Evolutionary conservation across 1,284 basidiomycete species (phyloP), one percentile per base, ranked within the genome.

Genomic region (Moniliophthora roreri): DNA sequence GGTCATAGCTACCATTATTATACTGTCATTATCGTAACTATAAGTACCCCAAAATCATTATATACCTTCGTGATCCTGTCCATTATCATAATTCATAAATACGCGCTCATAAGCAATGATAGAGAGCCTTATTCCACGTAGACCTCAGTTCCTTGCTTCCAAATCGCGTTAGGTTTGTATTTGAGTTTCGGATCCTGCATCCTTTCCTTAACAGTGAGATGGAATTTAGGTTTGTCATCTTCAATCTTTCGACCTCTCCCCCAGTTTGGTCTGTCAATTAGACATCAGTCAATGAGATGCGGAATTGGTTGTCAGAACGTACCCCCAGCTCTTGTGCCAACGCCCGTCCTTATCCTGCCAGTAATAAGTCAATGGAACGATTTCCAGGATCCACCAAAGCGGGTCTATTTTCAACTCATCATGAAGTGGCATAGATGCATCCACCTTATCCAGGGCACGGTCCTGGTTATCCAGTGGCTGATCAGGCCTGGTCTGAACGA

Each of bases 341-440:
- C 63, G 64, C 4, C 74, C 71, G 7, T 70, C 44, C 2, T 51
- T 59, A 53, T 74, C 74, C 53, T 79, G 77, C 71, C 73, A 78
- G 18, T 65, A 61, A 54, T 69, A 72, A 18, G 56, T 58, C 52
- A 77, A 52, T 3, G 78, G 79, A 2, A 79, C 56, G 38, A 79
- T 62, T 63, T 81, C 78, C 36, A 80, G 61, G 2, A 79, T 37
- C 78, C 78, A 80, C 77, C 78, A 79, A 1, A 74, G 35, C n/a
- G 58, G 58, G 23, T 68, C 58, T 10, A 42, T 7, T 51, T 66
- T 66, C n/a, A 81, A 64, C 47, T 66, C 53, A 55, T 80, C 77
- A 53, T 77, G 63, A 8, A 76, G 54, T 1, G 70, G 69, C 58
- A 72, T 60, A 20, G 72, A 26, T 0, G 70, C 71, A 58, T 77